Percentiles rank a stretch among this genome's conserved stretches.
Conservation (phyloP, 805 yeast species). For the Saccharomycopsis javanensis region DNA sequence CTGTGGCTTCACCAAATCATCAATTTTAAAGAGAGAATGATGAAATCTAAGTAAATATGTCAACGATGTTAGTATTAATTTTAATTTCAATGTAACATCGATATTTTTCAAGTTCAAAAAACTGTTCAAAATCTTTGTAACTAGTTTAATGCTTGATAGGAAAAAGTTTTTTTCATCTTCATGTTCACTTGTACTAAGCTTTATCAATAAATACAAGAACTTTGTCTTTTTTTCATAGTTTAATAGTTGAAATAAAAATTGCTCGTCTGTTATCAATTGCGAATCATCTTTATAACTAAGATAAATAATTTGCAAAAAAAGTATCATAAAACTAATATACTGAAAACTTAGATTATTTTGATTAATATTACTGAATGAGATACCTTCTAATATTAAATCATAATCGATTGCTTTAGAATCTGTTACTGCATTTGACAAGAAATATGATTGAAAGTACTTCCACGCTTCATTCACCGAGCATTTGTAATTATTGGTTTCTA, state of each 20-base stretch:
- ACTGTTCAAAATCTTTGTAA: background rate
- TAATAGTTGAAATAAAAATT: background rate
- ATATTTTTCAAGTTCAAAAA: background rate
- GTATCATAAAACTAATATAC: conserved; percentile 11
- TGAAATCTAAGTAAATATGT: background rate
- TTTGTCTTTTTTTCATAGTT: background rate
- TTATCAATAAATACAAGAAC: background rate
- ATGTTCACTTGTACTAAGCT: background rate
- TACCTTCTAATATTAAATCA: conserved; percentile 1
- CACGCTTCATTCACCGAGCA: conserved; percentile 3
- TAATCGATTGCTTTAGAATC: background rate
- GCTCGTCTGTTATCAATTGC: conserved; percentile 1
- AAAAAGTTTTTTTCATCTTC: background rate
- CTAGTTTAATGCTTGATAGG: background rate
- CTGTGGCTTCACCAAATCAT: background rate
- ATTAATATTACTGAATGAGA: background rate
- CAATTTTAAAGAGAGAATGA: background rate
- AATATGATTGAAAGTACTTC: background rate
- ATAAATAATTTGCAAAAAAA: conserved; percentile 10
- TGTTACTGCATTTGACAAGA: background rate
- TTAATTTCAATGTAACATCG: background rate
- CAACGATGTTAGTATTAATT: background rate
- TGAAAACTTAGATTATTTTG: background rate
- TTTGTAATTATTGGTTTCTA: conserved; percentile 1
- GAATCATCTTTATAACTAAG: conserved; percentile 5